These are phyloP conservation scores for Pezicula carpinea DNA, from an alignment of 2,329 filamentous ascomycete species.

Conservation along the genomic window DNA sequence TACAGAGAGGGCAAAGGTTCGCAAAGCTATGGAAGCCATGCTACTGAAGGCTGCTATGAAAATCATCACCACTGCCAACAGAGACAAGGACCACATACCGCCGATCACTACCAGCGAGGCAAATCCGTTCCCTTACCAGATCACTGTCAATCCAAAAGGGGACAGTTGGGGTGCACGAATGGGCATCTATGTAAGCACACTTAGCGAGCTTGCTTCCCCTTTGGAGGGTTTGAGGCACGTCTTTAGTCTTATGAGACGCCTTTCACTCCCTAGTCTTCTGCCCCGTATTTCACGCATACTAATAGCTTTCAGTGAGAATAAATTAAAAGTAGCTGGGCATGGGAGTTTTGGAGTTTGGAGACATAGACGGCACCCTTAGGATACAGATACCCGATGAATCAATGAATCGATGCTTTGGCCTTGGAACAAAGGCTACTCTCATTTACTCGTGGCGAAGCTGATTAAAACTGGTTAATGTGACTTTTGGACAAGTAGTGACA, in stretches of 20 bases:
- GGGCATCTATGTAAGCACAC: slow-evolving; percentile 43
- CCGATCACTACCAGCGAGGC: slow-evolving; percentile 88
- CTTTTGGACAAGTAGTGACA: too few species aligned
- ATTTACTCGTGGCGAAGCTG: too few species aligned
- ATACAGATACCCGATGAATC: slow-evolving; percentile 1
- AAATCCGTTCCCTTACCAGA: slow-evolving; percentile 94
- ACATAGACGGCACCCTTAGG: not conserved
- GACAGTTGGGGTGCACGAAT: slow-evolving; percentile 76
- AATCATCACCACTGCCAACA: slow-evolving; percentile 81
- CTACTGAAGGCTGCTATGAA: slow-evolving; percentile 84
- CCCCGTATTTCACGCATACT: too few species aligned
- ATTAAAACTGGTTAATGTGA: too few species aligned
- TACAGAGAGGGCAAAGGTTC: slow-evolving; percentile 79
- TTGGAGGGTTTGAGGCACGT: too few species aligned
- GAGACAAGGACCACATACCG: slow-evolving; percentile 92
- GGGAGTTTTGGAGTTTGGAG: slow-evolving; percentile 1
- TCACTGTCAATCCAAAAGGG: slow-evolving; percentile 79
- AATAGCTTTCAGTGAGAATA: too few species aligned
- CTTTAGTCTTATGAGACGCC: too few species aligned
- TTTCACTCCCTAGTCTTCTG: too few species aligned
- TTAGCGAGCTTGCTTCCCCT: not conserved
- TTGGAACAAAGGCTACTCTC: too few species aligned
- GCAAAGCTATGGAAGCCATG: slow-evolving; percentile 85
- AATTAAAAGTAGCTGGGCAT: not conserved
- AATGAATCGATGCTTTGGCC: not conserved